A percentile compares a stretch with the other conserved stretches of the same genome.
These are phyloP conservation scores for Beauveria sp. DNA, from an alignment of 2,329 filamentous ascomycete species.

Conservation along the genomic window DNA sequence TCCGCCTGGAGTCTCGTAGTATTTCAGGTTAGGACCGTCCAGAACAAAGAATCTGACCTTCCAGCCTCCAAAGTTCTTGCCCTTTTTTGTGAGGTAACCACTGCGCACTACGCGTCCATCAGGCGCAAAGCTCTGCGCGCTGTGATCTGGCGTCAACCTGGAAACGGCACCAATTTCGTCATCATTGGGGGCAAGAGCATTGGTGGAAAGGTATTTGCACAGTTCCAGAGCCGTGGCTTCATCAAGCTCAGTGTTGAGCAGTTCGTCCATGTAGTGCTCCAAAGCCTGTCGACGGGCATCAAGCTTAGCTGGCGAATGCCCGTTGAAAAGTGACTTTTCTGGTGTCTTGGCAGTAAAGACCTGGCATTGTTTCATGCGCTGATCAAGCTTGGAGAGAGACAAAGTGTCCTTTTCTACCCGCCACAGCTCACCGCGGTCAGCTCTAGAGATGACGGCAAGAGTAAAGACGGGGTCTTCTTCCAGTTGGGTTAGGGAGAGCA, in stretches of 20 bases:
- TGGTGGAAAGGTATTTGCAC: conserved; percentile 76
- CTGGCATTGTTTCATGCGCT: conserved; percentile 67
- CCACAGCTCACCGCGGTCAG: conserved; percentile 75
- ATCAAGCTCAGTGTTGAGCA: conserved; percentile 77
- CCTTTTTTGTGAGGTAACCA: conserved; percentile 91
- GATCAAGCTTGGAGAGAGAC: conserved; percentile 74
- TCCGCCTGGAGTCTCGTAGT: conserved; percentile 86
- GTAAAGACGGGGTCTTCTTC: conserved; percentile 95
- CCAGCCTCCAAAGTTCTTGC: conserved; percentile 99
- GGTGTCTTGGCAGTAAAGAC: conserved; percentile 69
- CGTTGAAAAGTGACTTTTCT: conserved; percentile 78
- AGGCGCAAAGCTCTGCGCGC: conserved; percentile 39
- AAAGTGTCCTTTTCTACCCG: conserved; percentile 85
- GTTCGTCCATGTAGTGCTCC: conserved; percentile 75
- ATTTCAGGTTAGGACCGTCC: conserved; percentile 62
- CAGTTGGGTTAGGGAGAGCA: conserved; percentile 68
- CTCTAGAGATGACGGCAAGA: conserved; percentile 73
- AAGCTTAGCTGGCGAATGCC: conserved; percentile 87
- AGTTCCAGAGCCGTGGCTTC: conserved; percentile 69
- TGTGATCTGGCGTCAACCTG: conserved; percentile 19
- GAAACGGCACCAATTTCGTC: conserved; percentile 41
- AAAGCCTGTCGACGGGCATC: conserved; percentile 77
- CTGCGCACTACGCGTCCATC: conserved; percentile 66
- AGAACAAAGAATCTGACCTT: conserved; percentile 68
- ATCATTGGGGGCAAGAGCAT: conserved; percentile 53